A percentile compares a stretch with the other conserved stretches of the same genome.
Conservation (phyloP, 768 basidiomycete species). For the Flagelloscypha sp. region DNA sequence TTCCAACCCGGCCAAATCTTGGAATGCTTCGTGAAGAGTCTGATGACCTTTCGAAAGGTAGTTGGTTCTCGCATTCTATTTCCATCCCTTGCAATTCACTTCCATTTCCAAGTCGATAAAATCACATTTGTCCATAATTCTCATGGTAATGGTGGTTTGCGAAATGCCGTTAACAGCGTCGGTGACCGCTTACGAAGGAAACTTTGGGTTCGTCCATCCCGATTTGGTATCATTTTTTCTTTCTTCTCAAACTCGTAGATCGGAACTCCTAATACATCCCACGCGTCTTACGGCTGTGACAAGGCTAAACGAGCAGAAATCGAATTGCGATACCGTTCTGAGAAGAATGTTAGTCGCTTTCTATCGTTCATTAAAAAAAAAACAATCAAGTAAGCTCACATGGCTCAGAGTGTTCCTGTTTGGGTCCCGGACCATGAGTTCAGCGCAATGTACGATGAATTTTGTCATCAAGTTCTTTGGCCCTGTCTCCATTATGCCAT, state of each 20-base stretch:
- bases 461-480: slow-evolving; percentile 88
- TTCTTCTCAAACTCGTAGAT: slow-evolving; percentile 44
- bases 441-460: slow-evolving; percentile 73
- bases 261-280: slow-evolving; percentile 70
- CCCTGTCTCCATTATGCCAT: slow-evolving; percentile 81
- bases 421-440: slow-evolving; percentile 83
- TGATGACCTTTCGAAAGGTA: no score
- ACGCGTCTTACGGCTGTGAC: slow-evolving; percentile 54
- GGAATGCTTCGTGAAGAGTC: no score
- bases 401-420: slow-evolving; percentile 46
- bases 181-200: slow-evolving; percentile 40
- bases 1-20: no score
- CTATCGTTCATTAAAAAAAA: no score
- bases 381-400: no score
- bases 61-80: slow-evolving; percentile 11
- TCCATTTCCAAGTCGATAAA: no score
- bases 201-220: slow-evolving; percentile 26
- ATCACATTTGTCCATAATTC: no score
- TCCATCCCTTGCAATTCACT: slow-evolving; percentile 36
- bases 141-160: slow-evolving; percentile 76
- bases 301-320: slow-evolving; percentile 49
- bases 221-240: background rate
- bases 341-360: slow-evolving; percentile 7
- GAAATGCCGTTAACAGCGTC: slow-evolving; percentile 69
- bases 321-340: slow-evolving; percentile 28